These are phyloP conservation scores for Leishmania martiniquensis DNA, from an alignment of 208 protist genomes.

Conservation along the genomic window DNA sequence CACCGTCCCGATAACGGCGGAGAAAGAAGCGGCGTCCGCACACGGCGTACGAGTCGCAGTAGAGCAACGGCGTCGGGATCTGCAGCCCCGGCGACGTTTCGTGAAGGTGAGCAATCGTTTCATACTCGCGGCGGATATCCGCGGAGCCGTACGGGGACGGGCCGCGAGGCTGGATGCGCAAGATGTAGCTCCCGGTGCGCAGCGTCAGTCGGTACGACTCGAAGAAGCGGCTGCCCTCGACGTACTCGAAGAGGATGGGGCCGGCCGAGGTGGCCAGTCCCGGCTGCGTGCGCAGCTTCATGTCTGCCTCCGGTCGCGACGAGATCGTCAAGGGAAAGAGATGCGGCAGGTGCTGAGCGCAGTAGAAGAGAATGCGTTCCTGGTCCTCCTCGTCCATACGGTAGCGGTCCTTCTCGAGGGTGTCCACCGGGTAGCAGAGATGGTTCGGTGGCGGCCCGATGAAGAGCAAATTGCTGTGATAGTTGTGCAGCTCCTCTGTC, in stretches of 20 bases:
- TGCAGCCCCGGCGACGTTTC: constrained; percentile 41
- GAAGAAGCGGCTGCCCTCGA: constrained; percentile 59
- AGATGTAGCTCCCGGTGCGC: constrained; percentile 72
- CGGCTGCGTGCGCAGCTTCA: constrained; percentile 50
- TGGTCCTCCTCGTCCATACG: constrained; percentile 68
- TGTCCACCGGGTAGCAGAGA: constrained; percentile 34
- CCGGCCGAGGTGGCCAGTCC: constrained; percentile 69
- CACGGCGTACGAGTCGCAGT: constrained; percentile 72
- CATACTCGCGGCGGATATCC: constrained; percentile 72
- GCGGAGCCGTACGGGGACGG: constrained; percentile 49
- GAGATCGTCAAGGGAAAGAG: constrained; percentile 66
- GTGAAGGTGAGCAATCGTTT: constrained; percentile 70
- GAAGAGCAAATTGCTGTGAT: constrained; percentile 74
- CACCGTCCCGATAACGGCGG: constrained; percentile 65
- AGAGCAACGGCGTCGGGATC: constrained; percentile 61
- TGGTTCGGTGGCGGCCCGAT: constrained; percentile 62
- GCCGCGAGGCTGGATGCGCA: constrained; percentile 73
- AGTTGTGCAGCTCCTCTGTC: constrained; percentile 72
- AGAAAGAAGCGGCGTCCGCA: constrained; percentile 77
- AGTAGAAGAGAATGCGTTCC: constrained; percentile 80
- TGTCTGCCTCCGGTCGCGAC: constrained; percentile 17
- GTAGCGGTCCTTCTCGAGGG: constrained; percentile 43
- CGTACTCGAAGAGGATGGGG: constrained; percentile 68
- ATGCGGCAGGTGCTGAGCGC: constrained; percentile 71
- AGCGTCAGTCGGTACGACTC: constrained; percentile 76